A percentile compares a stretch with the other conserved stretches of the same genome.
Conservation (phyloP, 163 green algal genomes). For the Prototheca wickerhamii region DNA sequence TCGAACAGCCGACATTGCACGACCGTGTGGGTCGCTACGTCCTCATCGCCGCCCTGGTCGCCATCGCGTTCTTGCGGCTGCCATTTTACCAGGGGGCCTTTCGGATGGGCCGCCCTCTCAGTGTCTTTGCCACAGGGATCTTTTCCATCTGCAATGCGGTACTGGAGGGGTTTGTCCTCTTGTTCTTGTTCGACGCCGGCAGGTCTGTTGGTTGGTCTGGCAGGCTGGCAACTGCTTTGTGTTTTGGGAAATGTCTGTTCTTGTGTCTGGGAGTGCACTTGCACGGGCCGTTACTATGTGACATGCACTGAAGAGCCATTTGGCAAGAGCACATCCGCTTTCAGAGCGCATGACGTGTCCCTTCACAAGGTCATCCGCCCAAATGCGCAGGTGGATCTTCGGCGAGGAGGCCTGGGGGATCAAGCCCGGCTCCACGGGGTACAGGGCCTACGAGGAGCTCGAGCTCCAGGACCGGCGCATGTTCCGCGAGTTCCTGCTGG, state of each 20-base stretch:
- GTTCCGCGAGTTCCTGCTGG: constrained; percentile 2
- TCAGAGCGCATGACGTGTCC: background rate
- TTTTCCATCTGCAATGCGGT: background rate
- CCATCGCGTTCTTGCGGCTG: background rate
- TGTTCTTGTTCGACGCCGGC: constrained; percentile 1
- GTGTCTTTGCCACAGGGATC: background rate
- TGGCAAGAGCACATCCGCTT: background rate
- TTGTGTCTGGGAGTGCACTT: background rate
- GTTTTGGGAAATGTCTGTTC: background rate
- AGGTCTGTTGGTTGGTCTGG: background rate
- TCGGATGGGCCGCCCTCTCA: constrained; percentile 1
- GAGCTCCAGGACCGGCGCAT: background rate
- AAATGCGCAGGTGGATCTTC: background rate
- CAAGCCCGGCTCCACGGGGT: background rate
- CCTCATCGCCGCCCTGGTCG: background rate
- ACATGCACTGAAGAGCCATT: background rate
- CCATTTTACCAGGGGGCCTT: background rate
- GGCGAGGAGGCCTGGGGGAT: background rate
- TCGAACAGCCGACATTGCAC: background rate
- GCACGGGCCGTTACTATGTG: background rate
- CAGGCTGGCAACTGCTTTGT: background rate
- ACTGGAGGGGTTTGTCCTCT: background rate
- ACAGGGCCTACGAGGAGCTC: background rate
- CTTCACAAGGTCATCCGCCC: background rate
- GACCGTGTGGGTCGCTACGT: background rate